These are phyloP conservation scores for Serendipita vermifera DNA, from an alignment of 768 basidiomycete species.

Conservation along the genomic window DNA sequence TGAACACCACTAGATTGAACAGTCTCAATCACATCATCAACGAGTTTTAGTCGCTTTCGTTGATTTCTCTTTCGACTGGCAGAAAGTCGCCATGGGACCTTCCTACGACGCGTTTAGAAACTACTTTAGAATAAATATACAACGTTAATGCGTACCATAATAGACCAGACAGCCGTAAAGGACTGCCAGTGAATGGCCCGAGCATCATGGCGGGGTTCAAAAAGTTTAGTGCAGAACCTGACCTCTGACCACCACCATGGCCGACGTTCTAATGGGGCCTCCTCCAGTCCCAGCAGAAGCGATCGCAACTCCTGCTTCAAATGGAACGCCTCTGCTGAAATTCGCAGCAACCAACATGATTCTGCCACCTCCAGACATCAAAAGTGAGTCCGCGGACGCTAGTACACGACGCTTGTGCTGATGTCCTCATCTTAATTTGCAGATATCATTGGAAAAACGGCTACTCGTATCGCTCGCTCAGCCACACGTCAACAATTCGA, in stretches of 20 bases:
- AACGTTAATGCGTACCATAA: slow-evolving; percentile 48
- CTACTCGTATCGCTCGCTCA: slow-evolving; percentile 82
- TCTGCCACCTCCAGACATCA: slow-evolving; percentile 91
- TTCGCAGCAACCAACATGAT: slow-evolving; percentile 72
- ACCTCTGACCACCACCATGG: not conserved
- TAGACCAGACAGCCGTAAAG: slow-evolving; percentile 47
- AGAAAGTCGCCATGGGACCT: slow-evolving; percentile 87
- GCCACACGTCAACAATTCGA: slow-evolving; percentile 87
- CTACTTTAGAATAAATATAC: slow-evolving; percentile 8
- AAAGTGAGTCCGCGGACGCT: slow-evolving; percentile 41
- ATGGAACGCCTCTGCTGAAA: slow-evolving; percentile 30
- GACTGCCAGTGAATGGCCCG: slow-evolving; percentile 61
- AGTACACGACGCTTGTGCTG: slow-evolving; percentile 12
- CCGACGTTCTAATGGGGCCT: not conserved
- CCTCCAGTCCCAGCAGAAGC: not conserved
- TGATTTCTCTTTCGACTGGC: slow-evolving; percentile 85
- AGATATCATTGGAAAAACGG: slow-evolving; percentile 96
- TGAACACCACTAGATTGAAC: slow-evolving; percentile 71
- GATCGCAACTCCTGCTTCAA: slow-evolving; percentile 15
- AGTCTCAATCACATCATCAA: slow-evolving; percentile 86
- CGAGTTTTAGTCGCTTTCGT: slow-evolving; percentile 75
- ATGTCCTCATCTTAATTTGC: slow-evolving; percentile 7
- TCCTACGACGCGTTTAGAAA: slow-evolving; percentile 40
- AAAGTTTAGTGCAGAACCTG: not conserved
- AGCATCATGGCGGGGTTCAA: slow-evolving; percentile 43